Percentiles rank a stretch among this genome's conserved stretches.
Evolutionary conservation across 2,329 filamentous ascomycete genomes (phyloP).

Genomic region (Fusarium beomiforme): DNA sequence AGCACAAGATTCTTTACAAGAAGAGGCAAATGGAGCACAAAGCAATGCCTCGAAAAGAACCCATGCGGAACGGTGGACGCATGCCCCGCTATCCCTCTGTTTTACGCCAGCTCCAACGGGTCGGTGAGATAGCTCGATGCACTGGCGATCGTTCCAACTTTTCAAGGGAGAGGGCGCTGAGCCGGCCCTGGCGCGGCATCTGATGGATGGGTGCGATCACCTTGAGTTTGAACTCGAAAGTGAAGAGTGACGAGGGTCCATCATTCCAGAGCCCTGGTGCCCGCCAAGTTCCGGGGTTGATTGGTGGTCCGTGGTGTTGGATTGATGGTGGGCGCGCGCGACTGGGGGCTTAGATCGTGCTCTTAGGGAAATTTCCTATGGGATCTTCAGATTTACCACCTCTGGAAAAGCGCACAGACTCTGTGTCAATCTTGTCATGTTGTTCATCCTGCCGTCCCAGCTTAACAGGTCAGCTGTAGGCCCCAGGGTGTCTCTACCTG

Average conservation of each 20-base stretch:
- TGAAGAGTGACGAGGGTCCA: constrained; percentile 20
- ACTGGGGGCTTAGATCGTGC: constrained; percentile 27
- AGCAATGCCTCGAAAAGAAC: constrained; percentile 7
- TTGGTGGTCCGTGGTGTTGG: constrained; percentile 29
- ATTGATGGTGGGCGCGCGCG: constrained; percentile 24
- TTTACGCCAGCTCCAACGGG: constrained; percentile 30
- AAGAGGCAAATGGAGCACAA: constrained; percentile 21
- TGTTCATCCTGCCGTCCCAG: background rate
- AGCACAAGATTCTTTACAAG: background rate
- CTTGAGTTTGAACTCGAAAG: constrained; percentile 8
- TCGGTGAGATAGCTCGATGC: constrained; percentile 42
- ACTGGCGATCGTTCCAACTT: constrained; percentile 34
- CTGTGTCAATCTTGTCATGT: constrained; percentile 5
- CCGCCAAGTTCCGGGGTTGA: constrained; percentile 30
- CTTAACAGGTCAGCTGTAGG: background rate
- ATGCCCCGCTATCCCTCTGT: background rate
- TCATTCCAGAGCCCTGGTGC: constrained; percentile 41
- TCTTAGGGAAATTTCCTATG: constrained; percentile 36
- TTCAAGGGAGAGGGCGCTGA: constrained; percentile 30
- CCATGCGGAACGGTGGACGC: constrained; percentile 35
- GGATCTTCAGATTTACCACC: constrained; percentile 31
- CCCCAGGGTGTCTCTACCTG: constrained; percentile 7
- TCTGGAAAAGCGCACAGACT: constrained; percentile 24
- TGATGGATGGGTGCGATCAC: background rate
- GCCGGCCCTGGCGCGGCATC: constrained; percentile 29